Evolutionary conservation across 805 yeast species (phyloP).

Genomic region (Candida methanosorbosa): DNA sequence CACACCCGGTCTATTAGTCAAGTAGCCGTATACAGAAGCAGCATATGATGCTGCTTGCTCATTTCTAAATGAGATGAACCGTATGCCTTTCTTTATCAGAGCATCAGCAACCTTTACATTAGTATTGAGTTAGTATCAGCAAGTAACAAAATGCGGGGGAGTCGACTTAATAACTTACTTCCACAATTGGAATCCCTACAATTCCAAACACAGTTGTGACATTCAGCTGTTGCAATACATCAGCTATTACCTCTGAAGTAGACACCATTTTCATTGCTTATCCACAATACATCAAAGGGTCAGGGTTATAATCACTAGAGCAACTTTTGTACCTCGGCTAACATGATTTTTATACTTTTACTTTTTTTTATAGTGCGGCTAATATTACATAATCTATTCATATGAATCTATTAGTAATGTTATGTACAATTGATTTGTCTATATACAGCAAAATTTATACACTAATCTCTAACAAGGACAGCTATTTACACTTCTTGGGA

Average conservation of each 20-base stretch:
- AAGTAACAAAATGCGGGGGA: not conserved
- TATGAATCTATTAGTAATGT: too few relatives aligned
- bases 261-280: too few relatives aligned
- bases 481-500: slow-evolving; percentile 63
- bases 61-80: slow-evolving; percentile 54
- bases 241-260: slow-evolving; percentile 44
- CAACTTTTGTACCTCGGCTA: too few relatives aligned
- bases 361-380: too few relatives aligned
- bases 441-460: too few relatives aligned
- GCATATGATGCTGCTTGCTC: slow-evolving; percentile 75
- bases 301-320: too few relatives aligned
- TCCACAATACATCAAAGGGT: too few relatives aligned
- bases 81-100: slow-evolving; percentile 41
- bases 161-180: slow-evolving; percentile 22
- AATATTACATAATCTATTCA: too few relatives aligned
- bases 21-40: slow-evolving; percentile 61
- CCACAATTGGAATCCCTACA: slow-evolving; percentile 72
- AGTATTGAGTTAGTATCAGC: slow-evolving; percentile 1
- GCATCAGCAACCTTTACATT: slow-evolving; percentile 42
- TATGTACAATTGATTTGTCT: not conserved
- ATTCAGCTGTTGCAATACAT: slow-evolving; percentile 36
- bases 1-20: slow-evolving; percentile 60
- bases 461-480: slow-evolving; percentile 31
- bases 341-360: too few relatives aligned
- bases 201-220: slow-evolving; percentile 56